These are phyloP conservation scores for Jimgerdemannia lactiflua DNA, from an alignment of 192 early-diverging fungal genomes.

Conservation along the genomic window DNA sequence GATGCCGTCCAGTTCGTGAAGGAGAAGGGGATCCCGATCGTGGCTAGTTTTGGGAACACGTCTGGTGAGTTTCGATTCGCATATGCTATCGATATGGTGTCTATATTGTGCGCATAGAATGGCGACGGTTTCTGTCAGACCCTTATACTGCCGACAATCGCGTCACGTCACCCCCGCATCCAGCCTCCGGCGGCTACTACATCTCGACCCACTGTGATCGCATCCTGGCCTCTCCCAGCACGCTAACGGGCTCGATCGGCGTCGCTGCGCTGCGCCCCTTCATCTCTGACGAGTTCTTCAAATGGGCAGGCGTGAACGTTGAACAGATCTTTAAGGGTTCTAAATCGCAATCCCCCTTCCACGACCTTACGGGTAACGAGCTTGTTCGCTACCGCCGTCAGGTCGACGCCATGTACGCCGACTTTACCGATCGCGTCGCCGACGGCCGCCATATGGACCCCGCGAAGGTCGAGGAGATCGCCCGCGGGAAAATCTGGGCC, in stretches of 20 bases:
- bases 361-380: slow-evolving; percentile 40
- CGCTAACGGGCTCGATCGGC: slow-evolving; percentile 74
- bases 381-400: slow-evolving; percentile 43
- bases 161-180: background rate
- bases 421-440: slow-evolving; percentile 54
- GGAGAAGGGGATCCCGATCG: slow-evolving; percentile 57
- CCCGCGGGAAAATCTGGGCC: slow-evolving; percentile 63
- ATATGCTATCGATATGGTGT: no score
- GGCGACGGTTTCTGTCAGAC: no score
- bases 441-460: slow-evolving; percentile 47
- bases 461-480: slow-evolving; percentile 52
- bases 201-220: slow-evolving; percentile 47
- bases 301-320: slow-evolving; percentile 55
- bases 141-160: no score
- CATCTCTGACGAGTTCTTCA: slow-evolving; percentile 54
- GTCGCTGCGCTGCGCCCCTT: slow-evolving; percentile 56
- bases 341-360: slow-evolving; percentile 41
- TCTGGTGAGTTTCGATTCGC: slow-evolving; percentile 9
- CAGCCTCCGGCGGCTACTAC: slow-evolving; percentile 58
- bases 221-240: slow-evolving; percentile 62
- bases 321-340: slow-evolving; percentile 53
- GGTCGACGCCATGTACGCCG: slow-evolving; percentile 49
- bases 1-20: slow-evolving; percentile 55
- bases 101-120: no score
- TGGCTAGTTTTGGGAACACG: slow-evolving; percentile 62